Evolutionary conservation across 139 green algal genomes (phyloP).

Genomic region (Micractinium sp.): DNA sequence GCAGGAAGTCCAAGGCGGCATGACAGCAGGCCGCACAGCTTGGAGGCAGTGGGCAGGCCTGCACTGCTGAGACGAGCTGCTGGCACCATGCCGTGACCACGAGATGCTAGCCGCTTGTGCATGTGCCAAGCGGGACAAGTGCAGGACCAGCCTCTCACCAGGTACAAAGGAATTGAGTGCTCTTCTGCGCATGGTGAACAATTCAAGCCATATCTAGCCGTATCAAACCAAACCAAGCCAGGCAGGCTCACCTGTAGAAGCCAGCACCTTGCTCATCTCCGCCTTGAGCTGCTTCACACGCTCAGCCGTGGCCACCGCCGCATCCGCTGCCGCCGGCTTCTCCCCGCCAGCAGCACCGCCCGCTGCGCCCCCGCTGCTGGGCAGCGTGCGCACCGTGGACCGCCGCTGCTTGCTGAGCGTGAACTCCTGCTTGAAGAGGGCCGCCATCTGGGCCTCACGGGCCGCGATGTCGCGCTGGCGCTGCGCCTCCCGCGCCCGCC

Average conservation of each 20-base stretch:
- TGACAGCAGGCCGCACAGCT: too few relatives aligned
- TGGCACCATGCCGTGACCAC: too few relatives aligned
- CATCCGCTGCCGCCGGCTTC: constrained; percentile 4
- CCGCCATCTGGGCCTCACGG: constrained; percentile 72
- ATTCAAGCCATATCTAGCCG: not conserved
- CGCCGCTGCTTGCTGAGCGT: not conserved
- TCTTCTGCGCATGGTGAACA: not conserved
- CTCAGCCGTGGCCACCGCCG: constrained; percentile 56
- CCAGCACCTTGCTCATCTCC: constrained; percentile 84
- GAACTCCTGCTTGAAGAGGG: constrained; percentile 69
- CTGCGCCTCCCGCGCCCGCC: constrained; percentile 31
- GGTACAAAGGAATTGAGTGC: too few relatives aligned
- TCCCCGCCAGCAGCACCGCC: not conserved
- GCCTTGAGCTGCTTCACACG: constrained; percentile 79
- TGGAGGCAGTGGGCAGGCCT: not conserved
- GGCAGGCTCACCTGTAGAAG: constrained; percentile 56
- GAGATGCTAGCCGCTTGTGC: too few relatives aligned
- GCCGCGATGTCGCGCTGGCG: constrained; percentile 72
- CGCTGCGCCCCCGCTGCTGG: not conserved
- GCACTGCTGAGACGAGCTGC: too few relatives aligned
- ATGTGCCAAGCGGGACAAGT: too few relatives aligned
- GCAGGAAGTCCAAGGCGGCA: too few relatives aligned
- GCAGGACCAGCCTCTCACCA: too few relatives aligned
- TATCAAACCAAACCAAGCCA: not conserved
- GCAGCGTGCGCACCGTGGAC: not conserved